These are phyloP conservation scores for Saksenaea oblongispora DNA, from an alignment of 371 early-diverging fungal genomes.

Conservation along the genomic window DNA sequence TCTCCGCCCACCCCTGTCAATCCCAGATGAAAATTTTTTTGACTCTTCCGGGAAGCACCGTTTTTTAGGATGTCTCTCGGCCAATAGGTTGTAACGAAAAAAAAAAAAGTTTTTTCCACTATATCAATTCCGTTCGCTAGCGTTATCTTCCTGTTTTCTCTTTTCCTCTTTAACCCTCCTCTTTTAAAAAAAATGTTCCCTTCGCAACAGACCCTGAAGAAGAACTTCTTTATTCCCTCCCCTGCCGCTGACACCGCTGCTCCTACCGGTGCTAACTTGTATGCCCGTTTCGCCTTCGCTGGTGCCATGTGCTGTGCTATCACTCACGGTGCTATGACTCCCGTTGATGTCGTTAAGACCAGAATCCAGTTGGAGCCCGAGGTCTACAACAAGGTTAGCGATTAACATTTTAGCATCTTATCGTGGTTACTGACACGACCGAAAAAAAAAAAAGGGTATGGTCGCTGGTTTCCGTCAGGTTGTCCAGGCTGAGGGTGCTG, in stretches of 20 bases:
- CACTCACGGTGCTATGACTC: constrained; percentile 69
- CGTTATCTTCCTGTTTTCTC: neutral
- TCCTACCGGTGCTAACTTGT: constrained; percentile 66
- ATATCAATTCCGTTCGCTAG: neutral
- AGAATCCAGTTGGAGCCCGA: constrained; percentile 68
- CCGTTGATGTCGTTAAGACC: constrained; percentile 66
- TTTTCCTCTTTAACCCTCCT: neutral
- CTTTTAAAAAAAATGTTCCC: constrained; percentile 33
- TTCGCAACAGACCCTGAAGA: constrained; percentile 44
- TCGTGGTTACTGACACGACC: neutral
- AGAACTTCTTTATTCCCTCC: constrained; percentile 49
- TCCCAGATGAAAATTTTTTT: neutral
- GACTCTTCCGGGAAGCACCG: neutral
- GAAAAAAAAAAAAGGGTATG: no score
- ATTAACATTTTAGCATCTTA: no score
- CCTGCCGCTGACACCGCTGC: constrained; percentile 49
- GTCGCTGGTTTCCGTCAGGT: constrained; percentile 66
- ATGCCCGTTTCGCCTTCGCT: constrained; percentile 74
- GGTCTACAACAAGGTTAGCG: constrained; percentile 58
- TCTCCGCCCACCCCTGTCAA: constrained; percentile 2
- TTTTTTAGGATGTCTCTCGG: neutral
- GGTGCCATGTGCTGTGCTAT: constrained; percentile 73
- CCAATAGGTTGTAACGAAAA: neutral
- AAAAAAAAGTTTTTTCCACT: neutral
- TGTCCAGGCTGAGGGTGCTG: constrained; percentile 60